Conservation (phyloP, 2,329 filamentous ascomycete genomes). For the Monosporascus sp. region DNA sequence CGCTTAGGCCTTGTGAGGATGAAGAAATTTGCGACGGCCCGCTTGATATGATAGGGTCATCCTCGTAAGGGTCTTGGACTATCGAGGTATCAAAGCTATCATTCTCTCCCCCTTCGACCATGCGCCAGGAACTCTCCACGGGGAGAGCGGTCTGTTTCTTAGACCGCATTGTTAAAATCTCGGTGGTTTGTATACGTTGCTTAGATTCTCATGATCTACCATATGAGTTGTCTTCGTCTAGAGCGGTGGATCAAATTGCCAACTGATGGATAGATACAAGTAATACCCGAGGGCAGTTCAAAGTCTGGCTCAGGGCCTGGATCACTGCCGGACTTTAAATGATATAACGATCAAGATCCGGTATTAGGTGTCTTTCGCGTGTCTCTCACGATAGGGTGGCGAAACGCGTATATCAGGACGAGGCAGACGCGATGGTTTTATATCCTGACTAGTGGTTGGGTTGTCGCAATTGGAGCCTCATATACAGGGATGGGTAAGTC, state of each 20-base stretch:
- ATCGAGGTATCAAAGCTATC: conserved; percentile 55
- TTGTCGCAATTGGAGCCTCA: not conserved
- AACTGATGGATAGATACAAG: no score
- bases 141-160: conserved; percentile 25
- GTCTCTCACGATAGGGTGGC: not conserved
- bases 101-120: conserved; percentile 54
- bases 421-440: conserved; percentile 3
- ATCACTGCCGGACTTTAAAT: no score
- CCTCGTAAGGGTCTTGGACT: conserved; percentile 38
- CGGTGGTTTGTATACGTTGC: not conserved
- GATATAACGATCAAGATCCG: no score
- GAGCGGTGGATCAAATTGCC: no score
- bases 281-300: no score
- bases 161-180: conserved; percentile 14
- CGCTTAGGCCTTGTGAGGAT: conserved; percentile 33
- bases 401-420: not conserved
- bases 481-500: not conserved
- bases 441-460: not conserved
- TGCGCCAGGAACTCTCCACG: conserved; percentile 53
- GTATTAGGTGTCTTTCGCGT: no score
- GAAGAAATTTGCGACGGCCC: conserved; percentile 44
- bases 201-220: conserved; percentile 3
- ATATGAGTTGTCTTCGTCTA: not conserved
- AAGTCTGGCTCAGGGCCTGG: no score
- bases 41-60: conserved; percentile 35